Evolutionary conservation across 2,329 filamentous ascomycete species (phyloP), one percentile per base, ranked within the genome.

Genomic region (Thermoascus crustaceus): DNA sequence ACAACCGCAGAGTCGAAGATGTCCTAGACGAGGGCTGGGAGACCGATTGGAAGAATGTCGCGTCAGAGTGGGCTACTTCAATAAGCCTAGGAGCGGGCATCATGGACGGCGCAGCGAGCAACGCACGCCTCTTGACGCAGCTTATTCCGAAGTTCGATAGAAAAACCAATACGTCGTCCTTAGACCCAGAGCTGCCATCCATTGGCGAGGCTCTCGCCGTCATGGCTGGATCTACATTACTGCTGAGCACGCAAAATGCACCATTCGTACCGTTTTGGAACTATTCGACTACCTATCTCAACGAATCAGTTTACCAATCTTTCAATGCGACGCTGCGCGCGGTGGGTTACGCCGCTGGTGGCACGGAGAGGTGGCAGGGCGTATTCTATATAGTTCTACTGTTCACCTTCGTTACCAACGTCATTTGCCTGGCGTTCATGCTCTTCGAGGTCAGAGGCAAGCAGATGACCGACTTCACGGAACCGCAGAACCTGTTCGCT

Each of bases 401-500:
- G 1, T 58, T 78, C 9, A 78, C 83, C 1, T 83, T 86, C 48
- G 43, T 74, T 16, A 75, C 82, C 47, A 87, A 84, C 52, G 40
- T 79, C 17, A 63, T 80, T 24, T 82, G 80, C 38, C 61, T 85
- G 0, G 49, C 64, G 2, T 86, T 85, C 58, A 68, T 81, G 43
- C 54, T 80, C 33, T 51, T 73, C 30, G 66, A 75, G 35, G 50
- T 71, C 43, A 53, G 64, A 4, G 64, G 64, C 0, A 74, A 75
- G 1, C 71, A 85, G 14, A 75, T 89, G 5, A 87, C 81, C 1
- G 85, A 89, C 60, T 87, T 82, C 51, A 83, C 78, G 0, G 83
- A 89, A 49, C 81, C 83, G 1, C 76, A 80, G 35, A 87, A 87
- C 51, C 62, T 87, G 2, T 87, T 88, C 48, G 68, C 77, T 0